Conservation (phyloP, 371 early-diverging fungal species). For the Syncephalastrum monosporum region DNA sequence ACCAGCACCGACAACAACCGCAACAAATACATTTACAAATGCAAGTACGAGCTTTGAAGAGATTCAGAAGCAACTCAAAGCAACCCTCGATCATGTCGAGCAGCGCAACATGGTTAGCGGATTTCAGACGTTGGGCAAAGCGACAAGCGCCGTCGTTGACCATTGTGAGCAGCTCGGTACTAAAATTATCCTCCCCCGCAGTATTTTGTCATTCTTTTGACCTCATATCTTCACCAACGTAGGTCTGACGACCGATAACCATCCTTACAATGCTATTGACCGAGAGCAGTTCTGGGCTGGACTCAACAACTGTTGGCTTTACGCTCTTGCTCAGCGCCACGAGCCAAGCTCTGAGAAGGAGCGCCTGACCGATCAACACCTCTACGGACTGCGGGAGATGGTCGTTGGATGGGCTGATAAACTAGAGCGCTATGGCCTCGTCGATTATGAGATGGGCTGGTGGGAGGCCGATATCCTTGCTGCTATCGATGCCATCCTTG, state of each 20-base stretch:
- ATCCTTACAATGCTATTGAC: slow-evolving; percentile 53
- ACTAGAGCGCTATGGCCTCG: slow-evolving; percentile 75
- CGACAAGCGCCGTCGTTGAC: slow-evolving; percentile 70
- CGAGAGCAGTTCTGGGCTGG: slow-evolving; percentile 77
- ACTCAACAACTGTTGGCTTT: slow-evolving; percentile 80
- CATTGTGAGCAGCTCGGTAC: slow-evolving; percentile 73
- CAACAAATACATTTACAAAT: slow-evolving; percentile 3
- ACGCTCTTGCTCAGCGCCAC: slow-evolving; percentile 65
- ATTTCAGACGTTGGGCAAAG: slow-evolving; percentile 69
- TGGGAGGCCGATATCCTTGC: slow-evolving; percentile 82
- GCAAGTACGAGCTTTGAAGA: slow-evolving; percentile 53
- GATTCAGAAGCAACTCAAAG: slow-evolving; percentile 71
- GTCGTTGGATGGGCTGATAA: slow-evolving; percentile 75
- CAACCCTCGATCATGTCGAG: slow-evolving; percentile 68
- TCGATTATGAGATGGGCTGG: slow-evolving; percentile 86
- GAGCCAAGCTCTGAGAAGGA: slow-evolving; percentile 60
- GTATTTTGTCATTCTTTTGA: neutral
- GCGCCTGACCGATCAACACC: slow-evolving; percentile 55
- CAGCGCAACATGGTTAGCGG: slow-evolving; percentile 67
- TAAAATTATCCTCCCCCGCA: slow-evolving; percentile 1
- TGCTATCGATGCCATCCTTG: slow-evolving; percentile 61
- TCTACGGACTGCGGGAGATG: slow-evolving; percentile 60
- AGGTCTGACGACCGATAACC: slow-evolving; percentile 56
- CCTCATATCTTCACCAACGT: neutral
- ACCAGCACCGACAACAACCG: slow-evolving; percentile 11